A percentile compares a stretch with the other conserved stretches of the same genome.
Evolutionary conservation across 805 yeast species (phyloP).

Genomic region (Helenozyma rhizophorensis): DNA sequence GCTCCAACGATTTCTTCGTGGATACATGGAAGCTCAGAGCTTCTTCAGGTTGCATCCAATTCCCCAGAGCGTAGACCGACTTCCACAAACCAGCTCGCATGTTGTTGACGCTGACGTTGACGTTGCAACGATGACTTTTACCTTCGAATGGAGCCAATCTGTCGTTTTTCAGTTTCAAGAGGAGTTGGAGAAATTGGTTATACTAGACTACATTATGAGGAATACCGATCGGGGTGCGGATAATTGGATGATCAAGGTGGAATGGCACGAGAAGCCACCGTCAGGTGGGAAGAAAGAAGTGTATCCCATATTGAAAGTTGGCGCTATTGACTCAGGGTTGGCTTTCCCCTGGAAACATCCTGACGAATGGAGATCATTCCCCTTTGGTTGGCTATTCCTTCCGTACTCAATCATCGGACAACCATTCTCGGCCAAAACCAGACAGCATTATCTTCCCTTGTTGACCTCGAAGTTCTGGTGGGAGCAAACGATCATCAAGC

Average conservation of each 20-base stretch:
- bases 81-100: conserved; percentile 6
- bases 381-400: conserved; percentile 72
- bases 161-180: conserved; percentile 48
- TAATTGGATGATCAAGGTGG: conserved; percentile 70
- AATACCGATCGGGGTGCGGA: conserved; percentile 74
- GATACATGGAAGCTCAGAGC: conserved; percentile 56
- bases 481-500: conserved; percentile 50
- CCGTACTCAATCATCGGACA: conserved; percentile 62
- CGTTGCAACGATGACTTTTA: neutral
- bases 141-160: conserved; percentile 51
- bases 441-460: conserved; percentile 53
- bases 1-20: conserved; percentile 58
- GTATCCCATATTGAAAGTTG: conserved; percentile 46
- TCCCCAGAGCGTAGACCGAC: conserved; percentile 29
- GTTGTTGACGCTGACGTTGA: conserved; percentile 3
- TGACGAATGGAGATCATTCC: conserved; percentile 76
- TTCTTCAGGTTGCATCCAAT: conserved; percentile 55
- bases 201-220: conserved; percentile 66
- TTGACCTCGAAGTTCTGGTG: conserved; percentile 66
- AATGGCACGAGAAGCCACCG: conserved; percentile 29
- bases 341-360: conserved; percentile 82
- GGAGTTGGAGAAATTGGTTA: conserved; percentile 65
- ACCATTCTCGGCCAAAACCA: conserved; percentile 55
- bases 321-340: conserved; percentile 73
- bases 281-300: conserved; percentile 7